Base-by-base conservation (phyloP, 2,329 filamentous ascomycete species). In the Colletotrichum euphorbiae region DNA sequence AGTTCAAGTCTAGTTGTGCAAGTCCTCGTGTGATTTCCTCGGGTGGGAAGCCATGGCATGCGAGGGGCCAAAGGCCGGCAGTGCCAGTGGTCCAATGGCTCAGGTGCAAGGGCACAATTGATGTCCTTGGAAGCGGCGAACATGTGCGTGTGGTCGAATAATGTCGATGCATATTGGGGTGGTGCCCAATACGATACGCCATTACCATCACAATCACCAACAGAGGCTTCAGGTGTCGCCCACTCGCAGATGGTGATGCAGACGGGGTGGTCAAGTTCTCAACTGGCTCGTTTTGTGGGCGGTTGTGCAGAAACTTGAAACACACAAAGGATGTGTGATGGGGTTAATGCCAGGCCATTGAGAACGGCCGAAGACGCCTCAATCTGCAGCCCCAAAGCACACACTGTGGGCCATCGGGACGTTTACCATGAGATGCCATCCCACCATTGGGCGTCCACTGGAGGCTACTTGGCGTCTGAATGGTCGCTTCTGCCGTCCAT, bases 281-380 rank as follows among this genome's bases (percentile, higher is more conserved):
- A 28, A 52, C 33, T 51, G 21, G 58, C 38, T 42, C 21, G 12
- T 50, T 38, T 45, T 45, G 60, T 67, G 55, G 55, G 66, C 52
- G 40, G 62, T 67, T 69, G 66, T 69, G 48, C 66, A 69, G 66
- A 48, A 61, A 69, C 42, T 54, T 62, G 62, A 69, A 67, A 69
- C 67, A 31, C 67, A 69, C 67, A 69, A 69, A 69, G 57, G 57
- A 68, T 67, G 54, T 40, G 55, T 56, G 62, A 69, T 69, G 54
- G 66, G 55, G 36, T 52, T 12, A 12, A 43, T 52, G 17, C 48
- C 21, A 50, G 56, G 48, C 67, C 67, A 69, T 56, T 69, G 54
- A 69, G 55, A 56, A 21, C 43, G 36, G 48, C 50, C 19, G 36
- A n/a, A 55, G 66, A 38, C 48, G 48, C 28, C 48, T 52, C 48